These are phyloP conservation scores for Rhodotorula diobovata DNA, from an alignment of 768 basidiomycete genomes.

Conservation along the genomic window DNA sequence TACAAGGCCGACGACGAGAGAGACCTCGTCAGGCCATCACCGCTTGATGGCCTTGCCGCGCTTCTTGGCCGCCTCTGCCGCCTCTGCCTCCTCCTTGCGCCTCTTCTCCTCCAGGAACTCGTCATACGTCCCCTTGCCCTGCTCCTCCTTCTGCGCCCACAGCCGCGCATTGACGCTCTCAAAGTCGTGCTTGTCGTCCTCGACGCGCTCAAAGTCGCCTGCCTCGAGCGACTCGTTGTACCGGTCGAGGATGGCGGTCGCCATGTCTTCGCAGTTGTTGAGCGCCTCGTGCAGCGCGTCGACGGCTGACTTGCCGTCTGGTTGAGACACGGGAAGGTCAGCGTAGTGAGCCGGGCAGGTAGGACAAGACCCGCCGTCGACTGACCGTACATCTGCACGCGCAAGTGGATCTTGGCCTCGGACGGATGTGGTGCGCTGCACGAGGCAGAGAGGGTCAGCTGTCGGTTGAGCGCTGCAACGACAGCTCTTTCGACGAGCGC, in stretches of 20 bases:
- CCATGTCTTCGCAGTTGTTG: constrained; percentile 39
- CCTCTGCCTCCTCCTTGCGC: constrained; percentile 13
- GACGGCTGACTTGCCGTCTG: constrained; percentile 77
- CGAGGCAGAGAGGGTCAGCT: neutral
- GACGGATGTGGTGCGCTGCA: constrained; percentile 86
- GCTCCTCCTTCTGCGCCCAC: constrained; percentile 35
- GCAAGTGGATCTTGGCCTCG: constrained; percentile 88
- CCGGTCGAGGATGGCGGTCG: constrained; percentile 27
- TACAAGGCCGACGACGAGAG: neutral
- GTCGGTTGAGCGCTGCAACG: neutral
- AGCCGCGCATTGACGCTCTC: constrained; percentile 32
- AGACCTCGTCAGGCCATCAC: too few relatives aligned
- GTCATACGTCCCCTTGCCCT: constrained; percentile 22
- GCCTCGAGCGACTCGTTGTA: constrained; percentile 35
- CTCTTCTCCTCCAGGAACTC: constrained; percentile 26
- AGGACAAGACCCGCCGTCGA: constrained; percentile 31
- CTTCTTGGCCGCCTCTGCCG: neutral
- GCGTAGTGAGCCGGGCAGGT: neutral
- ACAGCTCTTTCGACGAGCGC: constrained; percentile 33
- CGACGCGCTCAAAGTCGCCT: constrained; percentile 38
- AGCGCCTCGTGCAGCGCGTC: constrained; percentile 37
- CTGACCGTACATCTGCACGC: constrained; percentile 99
- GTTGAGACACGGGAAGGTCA: too few relatives aligned
- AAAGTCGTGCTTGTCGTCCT: constrained; percentile 31
- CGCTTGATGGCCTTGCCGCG: constrained; percentile 25